phyloP scores from a whole-genome alignment of 768 basidiomycete species.

The Inosperma sp. region DNA sequence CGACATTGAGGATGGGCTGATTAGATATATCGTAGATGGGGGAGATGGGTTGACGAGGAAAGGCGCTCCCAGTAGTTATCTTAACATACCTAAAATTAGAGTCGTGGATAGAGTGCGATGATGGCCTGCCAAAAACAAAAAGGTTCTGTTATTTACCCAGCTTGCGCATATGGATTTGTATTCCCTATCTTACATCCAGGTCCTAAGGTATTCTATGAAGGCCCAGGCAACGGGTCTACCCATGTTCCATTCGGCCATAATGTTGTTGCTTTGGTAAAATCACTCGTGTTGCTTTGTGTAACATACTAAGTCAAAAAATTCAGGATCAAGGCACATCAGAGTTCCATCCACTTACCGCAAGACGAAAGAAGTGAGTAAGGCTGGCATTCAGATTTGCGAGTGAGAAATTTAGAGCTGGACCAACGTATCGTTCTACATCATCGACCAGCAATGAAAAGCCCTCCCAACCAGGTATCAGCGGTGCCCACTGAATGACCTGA shows the following conservation, averaged over 20 bases:
- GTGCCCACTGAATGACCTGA: conserved; percentile 56
- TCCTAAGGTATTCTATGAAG: too few relatives aligned
- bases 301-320: conserved; percentile 39
- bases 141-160: too few relatives aligned
- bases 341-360: conserved; percentile 53
- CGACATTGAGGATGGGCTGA: not conserved
- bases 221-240: conserved; percentile 68
- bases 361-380: conserved; percentile 73
- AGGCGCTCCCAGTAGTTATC: not conserved
- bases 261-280: conserved; percentile 77
- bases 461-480: conserved; percentile 55
- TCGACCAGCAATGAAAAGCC: conserved; percentile 80
- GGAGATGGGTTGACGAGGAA: not conserved
- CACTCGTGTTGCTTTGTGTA: conserved; percentile 47
- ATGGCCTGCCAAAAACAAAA: too few relatives aligned
- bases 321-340: conserved; percentile 4
- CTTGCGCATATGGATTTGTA: too few relatives aligned
- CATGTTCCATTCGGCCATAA: conserved; percentile 80
- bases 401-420: conserved; percentile 64
- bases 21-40: too few relatives aligned
- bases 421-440: conserved; percentile 78
- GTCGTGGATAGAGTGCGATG: too few relatives aligned
- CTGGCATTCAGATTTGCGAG: conserved; percentile 55
- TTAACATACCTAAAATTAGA: too few relatives aligned
- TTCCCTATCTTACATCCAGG: too few relatives aligned